These are phyloP conservation scores for Talaromyces atroroseus DNA, from an alignment of 2,329 filamentous ascomycete genomes.

Conservation along the genomic window DNA sequence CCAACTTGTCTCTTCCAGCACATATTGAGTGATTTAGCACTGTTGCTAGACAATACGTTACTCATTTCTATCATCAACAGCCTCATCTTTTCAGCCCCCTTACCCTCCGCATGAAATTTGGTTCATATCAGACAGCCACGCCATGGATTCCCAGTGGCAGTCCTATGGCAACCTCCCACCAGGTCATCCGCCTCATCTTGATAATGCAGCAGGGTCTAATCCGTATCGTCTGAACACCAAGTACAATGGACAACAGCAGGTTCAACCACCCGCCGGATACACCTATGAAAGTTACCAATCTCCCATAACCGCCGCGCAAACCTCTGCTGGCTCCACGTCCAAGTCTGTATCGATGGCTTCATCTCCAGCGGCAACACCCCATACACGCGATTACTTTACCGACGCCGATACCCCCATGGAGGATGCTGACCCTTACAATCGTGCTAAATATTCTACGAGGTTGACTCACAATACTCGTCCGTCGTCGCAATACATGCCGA, in stretches of 20 bases:
- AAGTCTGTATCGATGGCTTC: slow-evolving; percentile 51
- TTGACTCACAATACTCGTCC: slow-evolving; percentile 66
- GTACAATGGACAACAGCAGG: slow-evolving; percentile 38
- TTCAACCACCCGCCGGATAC: slow-evolving; percentile 54
- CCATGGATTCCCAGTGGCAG: slow-evolving; percentile 61
- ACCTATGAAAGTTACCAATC: slow-evolving; percentile 64
- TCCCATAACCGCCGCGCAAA: slow-evolving; percentile 28
- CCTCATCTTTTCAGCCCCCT: slow-evolving; percentile 17
- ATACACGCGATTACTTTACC: slow-evolving; percentile 58
- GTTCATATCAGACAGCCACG: slow-evolving; percentile 15
- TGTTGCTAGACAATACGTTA: not conserved
- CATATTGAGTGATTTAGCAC: not conserved
- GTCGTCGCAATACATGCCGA: slow-evolving; percentile 66
- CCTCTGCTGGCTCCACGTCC: slow-evolving; percentile 35
- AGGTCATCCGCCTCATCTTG: slow-evolving; percentile 60
- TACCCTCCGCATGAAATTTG: slow-evolving; percentile 12
- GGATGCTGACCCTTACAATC: slow-evolving; percentile 78
- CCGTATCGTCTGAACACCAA: slow-evolving; percentile 48
- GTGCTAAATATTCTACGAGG: slow-evolving; percentile 78
- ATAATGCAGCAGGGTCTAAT: slow-evolving; percentile 47
- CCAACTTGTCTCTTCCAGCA: not conserved
- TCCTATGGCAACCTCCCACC: slow-evolving; percentile 57
- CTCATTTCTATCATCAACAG: not conserved
- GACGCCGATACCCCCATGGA: slow-evolving; percentile 81
- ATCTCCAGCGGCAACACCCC: slow-evolving; percentile 57